These are phyloP conservation scores for Diaporthe caulivora DNA, from an alignment of 2,329 filamentous ascomycete species.

Conservation along the genomic window DNA sequence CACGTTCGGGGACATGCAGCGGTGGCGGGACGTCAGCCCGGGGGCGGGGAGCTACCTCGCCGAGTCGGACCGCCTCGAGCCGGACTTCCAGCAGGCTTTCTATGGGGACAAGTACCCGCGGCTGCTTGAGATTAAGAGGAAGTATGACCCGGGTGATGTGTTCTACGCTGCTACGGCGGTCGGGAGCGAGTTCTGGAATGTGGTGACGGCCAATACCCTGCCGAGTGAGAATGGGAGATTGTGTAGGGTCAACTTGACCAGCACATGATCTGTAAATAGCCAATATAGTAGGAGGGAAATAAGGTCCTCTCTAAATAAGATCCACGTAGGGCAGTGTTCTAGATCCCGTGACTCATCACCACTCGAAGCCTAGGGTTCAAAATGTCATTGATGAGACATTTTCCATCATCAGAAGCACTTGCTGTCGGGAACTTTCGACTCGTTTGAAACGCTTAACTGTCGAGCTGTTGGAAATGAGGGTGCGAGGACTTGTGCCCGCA, in stretches of 20 bases:
- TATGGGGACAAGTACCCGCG: slow-evolving; percentile 48
- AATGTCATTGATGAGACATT: no score
- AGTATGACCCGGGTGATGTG: slow-evolving; percentile 51
- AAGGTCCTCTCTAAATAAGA: no score
- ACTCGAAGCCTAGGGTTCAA: no score
- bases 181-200: slow-evolving; percentile 50
- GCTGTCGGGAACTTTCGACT: no score
- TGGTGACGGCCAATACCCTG: slow-evolving; percentile 9
- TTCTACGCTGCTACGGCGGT: slow-evolving; percentile 48
- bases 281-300: no score
- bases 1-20: slow-evolving; percentile 43
- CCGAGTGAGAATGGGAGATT: slow-evolving; percentile 30
- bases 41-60: slow-evolving; percentile 50
- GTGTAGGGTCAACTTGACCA: slow-evolving; percentile 13
- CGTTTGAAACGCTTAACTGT: no score
- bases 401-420: no score
- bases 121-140: slow-evolving; percentile 52
- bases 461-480: no score
- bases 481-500: no score
- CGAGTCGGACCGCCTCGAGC: slow-evolving; percentile 52
- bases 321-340: no score
- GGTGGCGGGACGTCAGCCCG: slow-evolving; percentile 46
- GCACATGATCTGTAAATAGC: neutral
- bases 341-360: no score
- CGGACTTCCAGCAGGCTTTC: slow-evolving; percentile 46